Base-by-base conservation (phyloP, 805 yeast species). In the Candida adriatica region DNA sequence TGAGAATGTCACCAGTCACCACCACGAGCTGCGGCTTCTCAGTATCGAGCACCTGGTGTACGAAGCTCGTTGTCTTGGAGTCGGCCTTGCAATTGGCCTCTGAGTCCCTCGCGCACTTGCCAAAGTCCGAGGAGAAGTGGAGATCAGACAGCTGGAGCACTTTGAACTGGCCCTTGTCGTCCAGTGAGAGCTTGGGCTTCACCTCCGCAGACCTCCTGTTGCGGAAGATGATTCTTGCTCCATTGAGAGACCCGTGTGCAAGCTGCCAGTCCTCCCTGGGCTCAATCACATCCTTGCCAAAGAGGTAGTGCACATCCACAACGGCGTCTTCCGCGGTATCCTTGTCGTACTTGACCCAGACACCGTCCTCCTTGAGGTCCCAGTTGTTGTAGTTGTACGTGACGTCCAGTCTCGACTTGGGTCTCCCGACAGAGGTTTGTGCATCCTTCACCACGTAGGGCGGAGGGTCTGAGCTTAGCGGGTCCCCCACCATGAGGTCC, bases 61-160 rank as follows among this genome's bases (percentile, higher is more conserved):
- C 49, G 46, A 77, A 77, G 15, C 53, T 45, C 25, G 67, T 44
- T 0, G 83, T 74, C 33, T 69, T 61, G 5, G 61, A 62, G 44
- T 75, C 81, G 0, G 81, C 80, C 30, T 58, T 47, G 41, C 82
- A 75, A 2, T 44, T 41, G 10, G 61, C 18, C 6, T 21, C 19
- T 5, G 29, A 54, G 7, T 46, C 46, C 42, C 75, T 78, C 22
- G 67, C 55, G 40, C 81, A 76, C 17, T 48, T 48, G 4, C 83
- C 82, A 29, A 52, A 59, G 8, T 79, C 77, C 1, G 82, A 73
- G 10, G 77, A 64, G 39, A 74, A 70, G 49, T 77, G 84, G 30
- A 78, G 55, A 48, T 79, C 87, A 3, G 84, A 77, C 6, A 79
- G 70, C 50, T 79, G 86, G 16, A 79, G 45, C 13, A 79, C 70